A percentile compares a stretch with the other conserved stretches of the same genome.
Evolutionary conservation across 371 early-diverging fungal genomes (phyloP).

Genomic region (Blakeslea trispora): DNA sequence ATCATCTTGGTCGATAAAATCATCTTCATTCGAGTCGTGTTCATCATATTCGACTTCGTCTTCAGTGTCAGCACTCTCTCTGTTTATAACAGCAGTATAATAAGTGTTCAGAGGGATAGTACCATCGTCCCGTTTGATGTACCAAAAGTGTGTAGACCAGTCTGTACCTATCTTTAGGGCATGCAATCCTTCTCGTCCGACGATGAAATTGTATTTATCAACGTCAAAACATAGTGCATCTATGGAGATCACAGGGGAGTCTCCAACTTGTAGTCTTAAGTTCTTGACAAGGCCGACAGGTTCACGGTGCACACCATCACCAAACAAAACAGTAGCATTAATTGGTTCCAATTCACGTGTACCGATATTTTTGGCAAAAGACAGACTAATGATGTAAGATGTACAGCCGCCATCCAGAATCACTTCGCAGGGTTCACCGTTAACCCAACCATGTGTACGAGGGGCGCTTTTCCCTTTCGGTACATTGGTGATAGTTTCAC

Average conservation of each 20-base stretch:
- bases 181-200: conserved; percentile 2
- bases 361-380: not conserved
- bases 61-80: not conserved
- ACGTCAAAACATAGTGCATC: conserved; percentile 3
- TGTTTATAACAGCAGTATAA: not conserved
- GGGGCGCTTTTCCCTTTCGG: conserved; percentile 5
- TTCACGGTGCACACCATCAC: not conserved
- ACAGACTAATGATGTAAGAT: not conserved
- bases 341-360: not conserved
- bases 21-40: not conserved
- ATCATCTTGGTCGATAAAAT: not conserved
- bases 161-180: not conserved
- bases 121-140: not conserved
- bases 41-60: not conserved
- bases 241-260: not conserved
- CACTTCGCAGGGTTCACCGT: not conserved
- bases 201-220: not conserved
- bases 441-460: not conserved
- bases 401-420: conserved; percentile 8
- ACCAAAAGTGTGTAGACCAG: not conserved
- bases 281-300: not conserved
- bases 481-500: not conserved
- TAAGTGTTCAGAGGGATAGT: not conserved
- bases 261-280: not conserved
- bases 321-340: not conserved